Base-by-base conservation (phyloP, 176 grass and related monocot species). In the Echinochloa phyllopogon region DNA sequence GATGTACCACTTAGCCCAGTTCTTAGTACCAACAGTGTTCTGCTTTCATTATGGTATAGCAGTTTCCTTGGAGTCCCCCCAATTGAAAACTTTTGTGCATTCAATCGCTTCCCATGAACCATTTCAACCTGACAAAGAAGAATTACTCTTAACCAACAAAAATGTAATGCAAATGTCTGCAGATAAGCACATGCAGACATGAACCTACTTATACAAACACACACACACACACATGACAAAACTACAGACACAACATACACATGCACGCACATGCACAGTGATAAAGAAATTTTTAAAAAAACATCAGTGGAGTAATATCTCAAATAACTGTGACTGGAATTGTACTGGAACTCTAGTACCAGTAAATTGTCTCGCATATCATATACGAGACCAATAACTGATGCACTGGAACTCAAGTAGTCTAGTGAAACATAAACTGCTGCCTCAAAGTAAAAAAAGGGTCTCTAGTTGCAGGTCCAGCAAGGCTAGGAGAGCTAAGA, bases 41-140 rank as follows among this genome's bases (percentile, higher is more conserved):
- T 94, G 84, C 93, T 98, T 89, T 99, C 91, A 53, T 65, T 81
- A 80, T 99, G 93, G 74, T 94, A 99, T 83, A 99, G 20, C 65
- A 99, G 85, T 92, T 99, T 95, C 75, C 93, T 90, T 85, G 96
- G 93, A 85, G 90, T 96, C 5, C 96, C 96, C 85, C 88, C 88
- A 71, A 99, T 82, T 40, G 91, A 82, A 83, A 99, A 96, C 69
- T 96, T 99, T 56, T 96, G 93, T 37, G 94, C 96, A 29, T 96
- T 99, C 64, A 96, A 83, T 75, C 93, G 90, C 85, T 99, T 99
- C 74, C 89, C 91, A 84, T 89, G 87, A 51, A 99, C 89, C 96
- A 99, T 94, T 86, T 99, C 96, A 87, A 98, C 96, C 96, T 98
- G 89, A 77, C 77, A 53, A 56, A 76, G 49, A 23, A 4, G 55